These are phyloP conservation scores for Lasiosphaeria miniovina DNA, from an alignment of 495 filamentous ascomycete genomes.

Conservation along the genomic window DNA sequence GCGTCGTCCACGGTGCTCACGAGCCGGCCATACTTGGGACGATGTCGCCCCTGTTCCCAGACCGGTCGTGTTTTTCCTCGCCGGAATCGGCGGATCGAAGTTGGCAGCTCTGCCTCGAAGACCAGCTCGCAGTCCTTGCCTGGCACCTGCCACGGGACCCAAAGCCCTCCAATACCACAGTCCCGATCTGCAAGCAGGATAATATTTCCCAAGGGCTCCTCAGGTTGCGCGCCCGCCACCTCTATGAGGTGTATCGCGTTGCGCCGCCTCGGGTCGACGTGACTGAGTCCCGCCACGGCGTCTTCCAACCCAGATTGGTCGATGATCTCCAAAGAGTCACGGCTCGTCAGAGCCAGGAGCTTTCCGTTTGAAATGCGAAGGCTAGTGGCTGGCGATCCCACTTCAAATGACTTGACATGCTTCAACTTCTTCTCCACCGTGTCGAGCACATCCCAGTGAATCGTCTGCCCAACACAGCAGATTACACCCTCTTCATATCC, in stretches of 20 bases:
- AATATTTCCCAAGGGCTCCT: slow-evolving; percentile 27
- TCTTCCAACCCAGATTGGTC: slow-evolving; percentile 28
- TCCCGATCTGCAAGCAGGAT: slow-evolving; percentile 46
- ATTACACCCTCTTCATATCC: slow-evolving; percentile 45
- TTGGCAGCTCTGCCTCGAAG: slow-evolving; percentile 49
- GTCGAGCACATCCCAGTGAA: slow-evolving; percentile 49
- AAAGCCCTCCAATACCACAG: slow-evolving; percentile 50
- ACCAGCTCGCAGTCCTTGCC: slow-evolving; percentile 43
- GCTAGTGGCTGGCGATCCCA: slow-evolving; percentile 44
- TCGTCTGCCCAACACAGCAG: slow-evolving; percentile 37
- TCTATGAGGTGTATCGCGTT: slow-evolving; percentile 39
- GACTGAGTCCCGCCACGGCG: slow-evolving; percentile 25
- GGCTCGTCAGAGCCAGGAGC: slow-evolving; percentile 41
- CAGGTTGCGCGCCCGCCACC: slow-evolving; percentile 22
- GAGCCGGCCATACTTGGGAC: slow-evolving; percentile 28
- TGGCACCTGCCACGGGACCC: slow-evolving; percentile 40
- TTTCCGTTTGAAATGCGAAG: slow-evolving; percentile 39
- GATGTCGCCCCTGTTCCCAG: slow-evolving; percentile 32
- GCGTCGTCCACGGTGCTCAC: slow-evolving; percentile 30
- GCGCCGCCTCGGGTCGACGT: slow-evolving; percentile 38
- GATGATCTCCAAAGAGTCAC: slow-evolving; percentile 47
- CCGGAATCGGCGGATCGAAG: slow-evolving; percentile 49
- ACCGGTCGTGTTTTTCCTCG: slow-evolving; percentile 41
- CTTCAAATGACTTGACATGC: slow-evolving; percentile 30
- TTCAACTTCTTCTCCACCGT: slow-evolving; percentile 41